These are phyloP conservation scores for Mucor lusitanicus DNA, from an alignment of 371 early-diverging fungal genomes.

Conservation along the genomic window DNA sequence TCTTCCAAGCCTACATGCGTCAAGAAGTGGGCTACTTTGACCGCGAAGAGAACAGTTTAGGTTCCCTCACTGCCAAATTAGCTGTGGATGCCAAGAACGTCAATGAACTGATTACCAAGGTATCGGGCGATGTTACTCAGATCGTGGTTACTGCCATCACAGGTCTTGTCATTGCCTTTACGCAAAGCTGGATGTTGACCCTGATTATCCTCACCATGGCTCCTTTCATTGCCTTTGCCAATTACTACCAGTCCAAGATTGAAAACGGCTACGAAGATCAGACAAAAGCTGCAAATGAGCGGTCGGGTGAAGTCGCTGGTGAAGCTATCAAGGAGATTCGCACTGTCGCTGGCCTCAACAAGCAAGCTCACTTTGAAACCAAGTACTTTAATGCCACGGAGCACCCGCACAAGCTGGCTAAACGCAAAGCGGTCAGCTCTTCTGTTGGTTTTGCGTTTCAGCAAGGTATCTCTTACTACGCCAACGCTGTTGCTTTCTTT, in stretches of 20 bases:
- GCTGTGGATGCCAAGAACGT: slow-evolving; percentile 84
- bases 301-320: slow-evolving; percentile 73
- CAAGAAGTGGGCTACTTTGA: slow-evolving; percentile 93
- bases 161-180: slow-evolving; percentile 54
- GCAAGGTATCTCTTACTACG: slow-evolving; percentile 66
- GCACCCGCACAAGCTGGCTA: slow-evolving; percentile 66
- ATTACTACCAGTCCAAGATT: slow-evolving; percentile 43
- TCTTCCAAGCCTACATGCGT: slow-evolving; percentile 63
- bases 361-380: slow-evolving; percentile 68
- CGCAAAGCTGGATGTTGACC: slow-evolving; percentile 59
- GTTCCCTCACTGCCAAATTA: slow-evolving; percentile 81
- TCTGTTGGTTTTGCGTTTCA: slow-evolving; percentile 70
- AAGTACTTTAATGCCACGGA: slow-evolving; percentile 61
- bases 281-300: slow-evolving; percentile 68
- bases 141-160: slow-evolving; percentile 49
- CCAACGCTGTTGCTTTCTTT: slow-evolving; percentile 65
- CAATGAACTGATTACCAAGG: slow-evolving; percentile 68
- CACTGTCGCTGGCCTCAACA: slow-evolving; percentile 82
- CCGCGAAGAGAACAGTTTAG: slow-evolving; percentile 76
- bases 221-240: slow-evolving; percentile 54
- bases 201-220: slow-evolving; percentile 58
- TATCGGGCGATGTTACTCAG: slow-evolving; percentile 64
- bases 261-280: slow-evolving; percentile 59
- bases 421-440: slow-evolving; percentile 57
- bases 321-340: slow-evolving; percentile 89